These are phyloP conservation scores for Recurvomyces mirabilis DNA, from an alignment of 495 filamentous ascomycete species.

Conservation along the genomic window DNA sequence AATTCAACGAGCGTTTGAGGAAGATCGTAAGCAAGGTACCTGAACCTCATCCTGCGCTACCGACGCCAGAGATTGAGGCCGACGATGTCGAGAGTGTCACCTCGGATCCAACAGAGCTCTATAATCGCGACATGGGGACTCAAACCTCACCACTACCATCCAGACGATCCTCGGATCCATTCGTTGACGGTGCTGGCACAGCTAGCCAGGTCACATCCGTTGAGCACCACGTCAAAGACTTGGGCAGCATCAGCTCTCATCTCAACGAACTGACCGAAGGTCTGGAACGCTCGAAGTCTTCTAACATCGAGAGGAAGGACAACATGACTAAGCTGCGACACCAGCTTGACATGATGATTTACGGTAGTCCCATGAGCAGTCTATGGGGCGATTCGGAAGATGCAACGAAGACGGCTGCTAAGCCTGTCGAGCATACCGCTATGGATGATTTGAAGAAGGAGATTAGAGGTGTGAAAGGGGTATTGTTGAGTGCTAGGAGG, in stretches of 20 bases:
- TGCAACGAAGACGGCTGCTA: slow-evolving; percentile 19
- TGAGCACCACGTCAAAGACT: slow-evolving; percentile 30
- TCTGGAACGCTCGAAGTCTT: neutral
- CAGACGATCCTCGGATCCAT: slow-evolving; percentile 26
- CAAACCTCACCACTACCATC: slow-evolving; percentile 57
- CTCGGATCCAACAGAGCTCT: slow-evolving; percentile 72
- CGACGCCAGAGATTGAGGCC: slow-evolving; percentile 21
- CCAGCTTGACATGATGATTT: slow-evolving; percentile 44
- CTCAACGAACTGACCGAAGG: slow-evolving; percentile 33
- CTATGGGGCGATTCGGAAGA: slow-evolving; percentile 3
- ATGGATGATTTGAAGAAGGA: slow-evolving; percentile 68
- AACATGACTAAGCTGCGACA: slow-evolving; percentile 37
- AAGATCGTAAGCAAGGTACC: slow-evolving; percentile 54
- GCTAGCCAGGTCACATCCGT: slow-evolving; percentile 11
- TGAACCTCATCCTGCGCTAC: slow-evolving; percentile 25
- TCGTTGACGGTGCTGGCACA: slow-evolving; percentile 22
- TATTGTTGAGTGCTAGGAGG: slow-evolving; percentile 66
- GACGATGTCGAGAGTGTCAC: slow-evolving; percentile 38
- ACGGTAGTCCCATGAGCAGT: slow-evolving; percentile 22
- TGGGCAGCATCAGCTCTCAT: slow-evolving; percentile 41
- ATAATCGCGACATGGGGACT: slow-evolving; percentile 78
- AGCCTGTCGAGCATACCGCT: slow-evolving; percentile 48
- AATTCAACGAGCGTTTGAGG: slow-evolving; percentile 66
- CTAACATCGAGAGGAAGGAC: slow-evolving; percentile 23
- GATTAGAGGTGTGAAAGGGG: slow-evolving; percentile 87